Evolutionary conservation across 78 protist species (phyloP).

Genomic region (Dictyostelium capitatum): DNA sequence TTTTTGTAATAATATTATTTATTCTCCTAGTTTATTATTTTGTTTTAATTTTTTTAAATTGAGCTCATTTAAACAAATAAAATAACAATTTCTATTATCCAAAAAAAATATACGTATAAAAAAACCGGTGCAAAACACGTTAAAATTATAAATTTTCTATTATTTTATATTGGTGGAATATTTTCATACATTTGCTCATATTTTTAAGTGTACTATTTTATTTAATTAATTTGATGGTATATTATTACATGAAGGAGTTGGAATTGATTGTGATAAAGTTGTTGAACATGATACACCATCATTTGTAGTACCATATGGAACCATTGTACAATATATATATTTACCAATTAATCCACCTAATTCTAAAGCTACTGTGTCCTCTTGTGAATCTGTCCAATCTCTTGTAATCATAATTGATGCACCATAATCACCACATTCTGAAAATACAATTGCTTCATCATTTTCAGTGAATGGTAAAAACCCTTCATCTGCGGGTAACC

Average conservation of each 20-base stretch:
- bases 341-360: constrained; percentile 55
- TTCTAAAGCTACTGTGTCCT: constrained; percentile 32
- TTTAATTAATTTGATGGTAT: neutral
- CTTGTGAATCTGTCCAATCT: constrained; percentile 44
- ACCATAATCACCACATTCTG: constrained; percentile 69
- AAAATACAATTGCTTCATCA: constrained; percentile 70
- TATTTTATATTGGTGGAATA: too few species aligned
- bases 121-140: too few species aligned
- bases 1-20: too few species aligned
- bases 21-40: too few species aligned
- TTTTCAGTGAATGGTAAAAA: constrained; percentile 70
- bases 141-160: too few species aligned
- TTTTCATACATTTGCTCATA: too few species aligned
- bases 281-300: constrained; percentile 53
- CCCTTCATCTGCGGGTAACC: constrained; percentile 80
- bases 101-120: too few species aligned
- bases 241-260: constrained; percentile 23
- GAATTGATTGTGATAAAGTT: constrained; percentile 51
- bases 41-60: too few species aligned
- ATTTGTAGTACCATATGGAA: constrained; percentile 52
- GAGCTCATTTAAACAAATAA: too few species aligned
- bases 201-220: too few species aligned
- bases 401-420: constrained; percentile 62
- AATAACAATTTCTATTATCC: too few species aligned
- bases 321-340: constrained; percentile 55